Conservation (phyloP, 2,329 filamentous ascomycete species). For the Hawksworthiomyces lignivorus region DNA sequence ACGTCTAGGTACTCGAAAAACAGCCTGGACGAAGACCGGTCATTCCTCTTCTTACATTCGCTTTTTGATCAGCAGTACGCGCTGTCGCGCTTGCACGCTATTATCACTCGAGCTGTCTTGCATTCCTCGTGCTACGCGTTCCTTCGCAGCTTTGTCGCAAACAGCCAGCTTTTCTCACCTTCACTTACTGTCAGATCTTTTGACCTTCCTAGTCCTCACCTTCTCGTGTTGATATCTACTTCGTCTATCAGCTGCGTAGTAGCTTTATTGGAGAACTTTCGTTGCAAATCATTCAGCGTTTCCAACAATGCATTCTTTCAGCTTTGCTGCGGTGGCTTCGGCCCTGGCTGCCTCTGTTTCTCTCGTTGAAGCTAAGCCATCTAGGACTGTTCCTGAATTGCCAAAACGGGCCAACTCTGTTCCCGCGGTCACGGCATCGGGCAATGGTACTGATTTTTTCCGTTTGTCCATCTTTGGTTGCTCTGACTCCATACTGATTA, state of each 20-base stretch:
- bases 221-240: no score
- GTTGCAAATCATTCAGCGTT: no score
- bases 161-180: neutral
- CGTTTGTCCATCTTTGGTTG: neutral
- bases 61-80: neutral
- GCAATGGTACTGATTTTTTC: no score
- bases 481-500: neutral
- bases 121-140: no score
- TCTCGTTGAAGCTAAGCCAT: constrained; percentile 39
- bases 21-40: no score
- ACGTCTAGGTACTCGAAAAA: no score
- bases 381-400: constrained; percentile 38
- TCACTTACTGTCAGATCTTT: neutral
- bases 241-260: no score
- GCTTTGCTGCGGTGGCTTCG: constrained; percentile 38
- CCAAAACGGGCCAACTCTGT: constrained; percentile 42
- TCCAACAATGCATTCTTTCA: constrained; percentile 44
- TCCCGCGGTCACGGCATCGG: constrained; percentile 42
- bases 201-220: neutral
- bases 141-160: no score
- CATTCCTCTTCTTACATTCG: constrained; percentile 4
- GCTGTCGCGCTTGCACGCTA: neutral
- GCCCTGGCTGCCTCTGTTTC: constrained; percentile 38
- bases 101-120: no score
- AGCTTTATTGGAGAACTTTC: no score